Evolutionary conservation across 2,329 filamentous ascomycete genomes (phyloP), one percentile per base, ranked within the genome.

Genomic region (Fusarium phyllophilum): DNA sequence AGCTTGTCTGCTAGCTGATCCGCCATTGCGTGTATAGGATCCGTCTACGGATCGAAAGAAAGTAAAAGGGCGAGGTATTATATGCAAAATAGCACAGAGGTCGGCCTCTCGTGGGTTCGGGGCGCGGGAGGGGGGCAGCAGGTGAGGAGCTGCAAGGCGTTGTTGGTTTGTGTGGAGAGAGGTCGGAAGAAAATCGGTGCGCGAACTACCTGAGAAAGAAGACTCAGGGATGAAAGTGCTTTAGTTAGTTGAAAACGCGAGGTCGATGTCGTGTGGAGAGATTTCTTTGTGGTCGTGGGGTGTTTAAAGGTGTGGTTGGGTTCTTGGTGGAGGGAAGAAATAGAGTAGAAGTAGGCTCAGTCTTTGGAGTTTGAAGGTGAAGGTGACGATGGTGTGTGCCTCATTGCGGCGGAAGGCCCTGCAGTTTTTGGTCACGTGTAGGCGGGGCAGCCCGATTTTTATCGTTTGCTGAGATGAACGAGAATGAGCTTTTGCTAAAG

Each of bases 1-100:
- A 86, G 80, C 81, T 84, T 82, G 67, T 86, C 83, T 81, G 81
- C 82, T 76, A 86, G 80, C 79, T 84, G 83, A 78, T 85, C 84
- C 77, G 84, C 80, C 84, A 86, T 86, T 79, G 77, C 80, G 76
- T 78, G 73, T 75, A 77, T 75, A 73, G 61, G 62, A 73, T 78
- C 74, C 75, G 74, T 77, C 73, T 74, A 70, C 73, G 72, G 77
- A 77, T 71, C 68, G 68, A 63, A 72, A 60, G 64, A 70, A 72
- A 66, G 64, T 73, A 51, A 69, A 66, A 9, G 61, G 52, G 60
- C 61, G 61, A 72, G 61, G 58, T 65, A 68, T 67, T 68, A 67
- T 72, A 70, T 74, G 76, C 73, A 77, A 76, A 73, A 69, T 60
- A 72, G 77, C 70, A 73, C 62, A 60, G 62, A 62, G 63, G 58